Base-by-base conservation (phyloP, 345 rosid species). In the Arabidopsis arenosa region DNA sequence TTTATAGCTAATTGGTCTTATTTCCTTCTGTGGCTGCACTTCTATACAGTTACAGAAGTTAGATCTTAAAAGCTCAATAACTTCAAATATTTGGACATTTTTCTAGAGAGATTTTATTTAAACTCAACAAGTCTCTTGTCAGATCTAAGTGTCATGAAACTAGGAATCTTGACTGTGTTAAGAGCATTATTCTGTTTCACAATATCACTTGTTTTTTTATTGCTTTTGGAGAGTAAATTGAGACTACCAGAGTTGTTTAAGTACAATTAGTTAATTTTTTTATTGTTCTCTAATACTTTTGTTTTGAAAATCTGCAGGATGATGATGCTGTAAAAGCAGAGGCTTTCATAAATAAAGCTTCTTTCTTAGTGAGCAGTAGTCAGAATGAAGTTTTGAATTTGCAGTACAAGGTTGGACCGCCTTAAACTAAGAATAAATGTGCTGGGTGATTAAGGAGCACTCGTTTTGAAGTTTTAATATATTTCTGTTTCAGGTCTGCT, bases 261-360 rank as follows among this genome's bases (percentile, higher is more conserved):
- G 6, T 47, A 26, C 21, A 3, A 3, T 53, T 23, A 7, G 54
- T 63, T 72, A 39, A 35, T 5, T 10, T 21, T 23, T 64, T 37
- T 5, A n/a, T 49, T 5, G 13, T 35, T 47, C 36, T 62, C 54
- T 72, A 35, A 36, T 45, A 9, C 49, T 9, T 37, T 69, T 60
- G 56, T 74, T 66, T 68, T 67, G 68, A 64, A 56, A 53, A 30
- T 65, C 43, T 86, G 70, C 80, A 95, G 99, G 99, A 95, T 81
- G 97, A 95, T 81, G 99, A 95, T 89, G 95, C 99, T n/a, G 87
- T 89, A 15, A 95, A 89, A 74, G 99, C 99, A 9, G 97, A 95
- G 81, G 92, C 94, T 74, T 95, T 92, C 73, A 92, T 92, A 64
- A 92, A 95, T 68, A 95, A 92, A 83, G 99, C 97, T 53, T 95